A percentile compares a stretch with the other conserved stretches of the same genome.
phyloP scores from a whole-genome alignment of 1,284 basidiomycete species.

The Takashimella koratensis region DNA sequence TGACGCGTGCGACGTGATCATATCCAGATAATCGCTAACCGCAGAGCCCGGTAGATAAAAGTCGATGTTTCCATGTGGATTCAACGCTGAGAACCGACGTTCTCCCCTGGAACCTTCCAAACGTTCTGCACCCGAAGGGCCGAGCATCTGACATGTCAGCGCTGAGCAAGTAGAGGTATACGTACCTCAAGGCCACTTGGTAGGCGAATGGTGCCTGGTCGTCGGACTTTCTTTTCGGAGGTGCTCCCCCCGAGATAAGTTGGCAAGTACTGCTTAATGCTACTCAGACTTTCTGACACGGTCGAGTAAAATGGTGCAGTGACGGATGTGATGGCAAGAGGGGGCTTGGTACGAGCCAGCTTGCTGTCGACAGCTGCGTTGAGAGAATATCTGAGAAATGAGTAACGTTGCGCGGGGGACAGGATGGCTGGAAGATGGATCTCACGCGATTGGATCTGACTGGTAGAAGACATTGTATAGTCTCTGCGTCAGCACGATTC shows the following conservation, averaged over 20 bases:
- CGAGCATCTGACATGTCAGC: conserved; percentile 30
- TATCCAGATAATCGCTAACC: conserved; percentile 47
- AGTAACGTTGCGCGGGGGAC: conserved; percentile 21
- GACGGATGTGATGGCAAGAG: conserved; percentile 51
- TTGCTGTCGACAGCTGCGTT: conserved; percentile 45
- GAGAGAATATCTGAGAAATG: conserved; percentile 32
- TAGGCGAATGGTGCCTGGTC: conserved; percentile 36
- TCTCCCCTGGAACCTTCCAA: conserved; percentile 43
- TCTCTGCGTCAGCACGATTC: conserved; percentile 5
- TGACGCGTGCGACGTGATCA: conserved; percentile 44
- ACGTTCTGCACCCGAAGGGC: conserved; percentile 38
- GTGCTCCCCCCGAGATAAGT: conserved; percentile 17
- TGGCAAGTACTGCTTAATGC: conserved; percentile 40
- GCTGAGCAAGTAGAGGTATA: not conserved
- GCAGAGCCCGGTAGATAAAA: conserved; percentile 46
- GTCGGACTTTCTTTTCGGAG: conserved; percentile 23
- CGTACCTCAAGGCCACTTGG: conserved; percentile 43
- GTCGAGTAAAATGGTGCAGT: conserved; percentile 47
- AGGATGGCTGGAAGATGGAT: not conserved
- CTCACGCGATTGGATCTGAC: conserved; percentile 54
- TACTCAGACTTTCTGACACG: conserved; percentile 32
- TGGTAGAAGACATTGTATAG: conserved; percentile 55
- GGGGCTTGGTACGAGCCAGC: conserved; percentile 45
- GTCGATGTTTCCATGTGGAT: conserved; percentile 49
- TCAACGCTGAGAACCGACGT: conserved; percentile 47